Evolutionary conservation across 768 basidiomycete species (phyloP), one percentile per base, ranked within the genome.

Genomic region (Phylloporus scabripes): DNA sequence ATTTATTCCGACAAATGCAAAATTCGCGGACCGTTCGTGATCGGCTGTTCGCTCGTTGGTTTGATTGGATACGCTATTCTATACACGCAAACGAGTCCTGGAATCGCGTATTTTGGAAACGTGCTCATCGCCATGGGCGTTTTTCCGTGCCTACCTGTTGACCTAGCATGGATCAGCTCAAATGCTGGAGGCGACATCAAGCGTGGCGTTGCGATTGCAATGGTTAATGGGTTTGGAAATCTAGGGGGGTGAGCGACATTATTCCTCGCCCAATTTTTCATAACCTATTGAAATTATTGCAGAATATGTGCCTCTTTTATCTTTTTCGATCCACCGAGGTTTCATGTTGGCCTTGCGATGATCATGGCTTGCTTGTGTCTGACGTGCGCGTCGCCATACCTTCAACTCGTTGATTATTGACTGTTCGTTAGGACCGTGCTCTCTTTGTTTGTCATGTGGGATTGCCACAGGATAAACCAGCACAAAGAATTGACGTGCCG

Each of bases 161-260:
- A 51, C 11, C 56, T 82, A 1, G 75, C 78, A 23, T 83, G 81
- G 82, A 71, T 67, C 2, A 73, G 73, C 7, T 72, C 74, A 4
- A 78, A 79, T 36, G 72, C 75, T 2, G 80, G 81, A 21, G 79
- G 81, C 12, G 78, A 79, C 45, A 46, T 75, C 37, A 75, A 77
- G 52, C 71, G 73, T 42, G 76, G 70, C 39, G 70, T 76, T 7
- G 70, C 72, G 0, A 58, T 81, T 24, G 82, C 75, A 4, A 70
- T 79, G 67, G 69, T 80, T 11, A 74, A 74, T 32, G 77, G 76
- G 11, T 48, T 79, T 37, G 80, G 76, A n/a, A 83, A 80, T 53
- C 58, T 81, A 14, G 79, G 80, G 51, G 79, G 79, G 57, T 74
- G 41, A 42, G 65, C 52, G 9, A 14, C 43, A 9, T 33, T 3